phyloP scores from a whole-genome alignment of 202 grass and related monocot species.

The Elaeis oleifera region DNA sequence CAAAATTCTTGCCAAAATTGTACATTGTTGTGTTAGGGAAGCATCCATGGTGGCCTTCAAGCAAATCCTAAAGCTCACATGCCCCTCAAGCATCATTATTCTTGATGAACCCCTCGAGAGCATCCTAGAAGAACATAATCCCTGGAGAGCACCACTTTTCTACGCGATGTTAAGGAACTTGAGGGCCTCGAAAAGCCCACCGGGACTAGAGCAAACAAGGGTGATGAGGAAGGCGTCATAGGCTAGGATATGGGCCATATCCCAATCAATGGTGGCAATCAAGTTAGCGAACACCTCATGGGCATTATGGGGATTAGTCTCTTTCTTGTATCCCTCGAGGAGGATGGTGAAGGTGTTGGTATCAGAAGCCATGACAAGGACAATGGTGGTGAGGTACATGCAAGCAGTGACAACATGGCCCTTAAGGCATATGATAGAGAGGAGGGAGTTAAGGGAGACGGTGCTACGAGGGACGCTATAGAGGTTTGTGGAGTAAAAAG shows the following conservation, averaged over 20 bases:
- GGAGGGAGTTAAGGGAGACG: slow-evolving; percentile 54
- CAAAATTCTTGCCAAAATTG: slow-evolving; percentile 1
- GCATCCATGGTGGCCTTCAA: slow-evolving; percentile 22
- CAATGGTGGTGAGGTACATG: slow-evolving; percentile 27
- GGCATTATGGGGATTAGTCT: slow-evolving; percentile 29
- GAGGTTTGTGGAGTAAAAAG: slow-evolving; percentile 42
- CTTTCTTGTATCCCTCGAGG: slow-evolving; percentile 63
- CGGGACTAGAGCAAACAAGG: slow-evolving; percentile 32
- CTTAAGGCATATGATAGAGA: slow-evolving; percentile 60
- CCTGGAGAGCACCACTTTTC: slow-evolving; percentile 35
- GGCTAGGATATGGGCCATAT: slow-evolving; percentile 47
- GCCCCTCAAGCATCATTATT: slow-evolving; percentile 26
- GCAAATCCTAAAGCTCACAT: slow-evolving; percentile 39
- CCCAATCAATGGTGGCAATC: slow-evolving; percentile 34
- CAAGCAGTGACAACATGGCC: slow-evolving; percentile 48
- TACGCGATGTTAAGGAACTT: slow-evolving; percentile 31
- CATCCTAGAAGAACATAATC: slow-evolving; percentile 62
- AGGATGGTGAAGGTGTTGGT: slow-evolving; percentile 72
- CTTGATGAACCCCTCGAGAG: slow-evolving; percentile 25
- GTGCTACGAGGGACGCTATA: slow-evolving; percentile 43
- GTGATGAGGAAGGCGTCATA: slow-evolving; percentile 73
- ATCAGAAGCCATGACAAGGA: slow-evolving; percentile 28
- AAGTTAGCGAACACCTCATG: slow-evolving; percentile 74
- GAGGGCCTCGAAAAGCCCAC: slow-evolving; percentile 40
- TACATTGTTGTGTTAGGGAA: slow-evolving; percentile 51